Evolutionary conservation across 768 basidiomycete species (phyloP).

Genomic region (Termitomyces sp.): DNA sequence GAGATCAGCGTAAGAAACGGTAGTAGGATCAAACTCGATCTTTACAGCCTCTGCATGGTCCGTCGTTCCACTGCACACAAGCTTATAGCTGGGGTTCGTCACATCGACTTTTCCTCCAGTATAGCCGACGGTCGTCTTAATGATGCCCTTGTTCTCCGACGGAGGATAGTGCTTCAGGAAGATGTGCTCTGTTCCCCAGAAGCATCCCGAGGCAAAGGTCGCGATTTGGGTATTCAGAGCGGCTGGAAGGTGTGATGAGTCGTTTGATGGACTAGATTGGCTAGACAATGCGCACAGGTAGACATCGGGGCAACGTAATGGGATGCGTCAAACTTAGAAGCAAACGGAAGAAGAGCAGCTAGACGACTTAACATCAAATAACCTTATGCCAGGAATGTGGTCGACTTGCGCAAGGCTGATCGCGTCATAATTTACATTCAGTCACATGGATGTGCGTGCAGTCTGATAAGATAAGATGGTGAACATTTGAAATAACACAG

Average conservation of each 20-base stretch:
- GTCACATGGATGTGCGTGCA: background rate
- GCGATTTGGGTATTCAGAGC: conserved; percentile 28
- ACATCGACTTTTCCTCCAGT: conserved; percentile 60
- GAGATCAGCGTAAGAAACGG: conserved; percentile 78
- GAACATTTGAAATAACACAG: background rate
- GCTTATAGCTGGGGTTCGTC: conserved; percentile 57
- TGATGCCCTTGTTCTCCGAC: conserved; percentile 63
- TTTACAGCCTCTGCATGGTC: conserved; percentile 85
- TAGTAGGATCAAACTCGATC: conserved; percentile 78
- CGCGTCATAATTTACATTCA: background rate
- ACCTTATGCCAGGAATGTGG: background rate
- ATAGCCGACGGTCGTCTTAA: conserved; percentile 74
- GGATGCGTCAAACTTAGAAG: conserved; percentile 27
- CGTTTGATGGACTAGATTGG: background rate
- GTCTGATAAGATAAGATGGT: background rate
- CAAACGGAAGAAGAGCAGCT: conserved; percentile 15
- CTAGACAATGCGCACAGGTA: conserved; percentile 20
- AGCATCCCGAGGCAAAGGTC: conserved; percentile 61
- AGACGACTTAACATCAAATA: conserved; percentile 22
- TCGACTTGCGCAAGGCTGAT: background rate
- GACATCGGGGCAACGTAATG: conserved; percentile 36
- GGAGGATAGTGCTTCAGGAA: conserved; percentile 77
- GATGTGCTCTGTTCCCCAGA: conserved; percentile 86
- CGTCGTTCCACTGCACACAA: conserved; percentile 78
- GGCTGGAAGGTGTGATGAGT: conserved; percentile 6